phyloP scores from a whole-genome alignment of 225 moss, liverwort and hornwort genomes.

The Straminergon stramineum region DNA sequence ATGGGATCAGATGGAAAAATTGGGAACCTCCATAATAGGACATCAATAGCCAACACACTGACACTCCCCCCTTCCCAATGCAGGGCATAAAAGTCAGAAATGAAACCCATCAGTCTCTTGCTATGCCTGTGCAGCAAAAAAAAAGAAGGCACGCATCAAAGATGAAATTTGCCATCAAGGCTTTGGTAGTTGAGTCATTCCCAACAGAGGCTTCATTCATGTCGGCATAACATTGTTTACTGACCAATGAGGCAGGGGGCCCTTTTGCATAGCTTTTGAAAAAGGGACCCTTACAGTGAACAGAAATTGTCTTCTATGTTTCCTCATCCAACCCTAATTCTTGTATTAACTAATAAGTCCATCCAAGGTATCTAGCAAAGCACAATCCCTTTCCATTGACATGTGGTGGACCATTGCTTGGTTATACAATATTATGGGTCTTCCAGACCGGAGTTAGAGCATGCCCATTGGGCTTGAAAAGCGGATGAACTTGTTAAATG shows the following conservation, averaged over 20 bases:
- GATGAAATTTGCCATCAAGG: not conserved
- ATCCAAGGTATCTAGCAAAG: rapidly evolving
- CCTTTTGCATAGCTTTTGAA: too few species aligned
- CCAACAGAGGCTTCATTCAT: rapidly evolving
- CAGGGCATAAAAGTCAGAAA: not conserved
- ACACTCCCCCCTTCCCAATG: too few species aligned
- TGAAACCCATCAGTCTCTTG: not conserved
- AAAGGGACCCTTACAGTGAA: too few species aligned
- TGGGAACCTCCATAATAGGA: not conserved
- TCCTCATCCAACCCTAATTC: rapidly evolving
- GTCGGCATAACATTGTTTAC: rapidly evolving
- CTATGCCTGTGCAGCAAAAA: rapidly evolving
- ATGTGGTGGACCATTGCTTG: rapidly evolving
- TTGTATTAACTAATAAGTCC: too few species aligned
- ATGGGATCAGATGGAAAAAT: not conserved
- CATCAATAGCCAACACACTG: not conserved
- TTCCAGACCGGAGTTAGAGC: rapidly evolving
- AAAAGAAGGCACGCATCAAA: not conserved
- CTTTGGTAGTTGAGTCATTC: not conserved
- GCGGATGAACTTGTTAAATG: rapidly evolving
- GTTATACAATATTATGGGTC: not conserved
- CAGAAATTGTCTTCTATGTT: not conserved
- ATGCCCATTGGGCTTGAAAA: rapidly evolving
- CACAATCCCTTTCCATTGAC: rapidly evolving
- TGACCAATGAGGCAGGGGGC: too few species aligned